These are phyloP conservation scores for Triticum timopheevii DNA, from an alignment of 176 grass and related monocot species.

Conservation along the genomic window DNA sequence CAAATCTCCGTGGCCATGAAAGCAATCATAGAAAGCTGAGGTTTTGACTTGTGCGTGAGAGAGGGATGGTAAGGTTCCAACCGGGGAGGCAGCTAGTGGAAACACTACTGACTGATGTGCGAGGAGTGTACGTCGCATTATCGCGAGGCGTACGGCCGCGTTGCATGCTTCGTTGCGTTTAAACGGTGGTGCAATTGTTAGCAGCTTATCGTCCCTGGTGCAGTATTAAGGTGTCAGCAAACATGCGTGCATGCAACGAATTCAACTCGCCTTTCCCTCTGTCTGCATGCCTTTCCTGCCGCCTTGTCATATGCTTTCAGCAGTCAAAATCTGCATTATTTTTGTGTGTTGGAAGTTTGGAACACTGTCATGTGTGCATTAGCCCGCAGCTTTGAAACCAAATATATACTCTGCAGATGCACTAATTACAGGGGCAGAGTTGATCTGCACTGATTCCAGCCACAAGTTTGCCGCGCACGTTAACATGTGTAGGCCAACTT, in stretches of 20 bases:
- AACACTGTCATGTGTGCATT: not conserved
- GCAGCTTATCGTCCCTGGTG: not conserved
- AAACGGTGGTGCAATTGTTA: not conserved
- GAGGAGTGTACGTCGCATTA: not conserved
- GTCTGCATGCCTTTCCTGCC: not conserved
- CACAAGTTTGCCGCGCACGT: not conserved
- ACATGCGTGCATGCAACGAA: not conserved
- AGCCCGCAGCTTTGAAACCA: not conserved
- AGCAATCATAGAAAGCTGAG: not conserved
- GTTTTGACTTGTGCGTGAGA: slow-evolving; percentile 28
- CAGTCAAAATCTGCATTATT: slow-evolving; percentile 1
- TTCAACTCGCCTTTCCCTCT: not conserved
- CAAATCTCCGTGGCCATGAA: not conserved
- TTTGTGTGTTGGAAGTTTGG: not conserved
- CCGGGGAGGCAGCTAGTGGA: not conserved
- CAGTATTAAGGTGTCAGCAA: not conserved
- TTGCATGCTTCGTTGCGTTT: not conserved
- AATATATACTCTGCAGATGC: not conserved
- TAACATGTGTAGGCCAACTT: not conserved
- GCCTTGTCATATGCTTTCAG: not conserved
- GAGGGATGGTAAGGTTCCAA: not conserved
- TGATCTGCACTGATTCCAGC: not conserved
- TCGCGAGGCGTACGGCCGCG: not conserved
- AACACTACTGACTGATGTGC: slow-evolving; percentile 20
- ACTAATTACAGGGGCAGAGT: not conserved